Conservation (phyloP, 495 filamentous ascomycete genomes). For the Podospora fimiseda region DNA sequence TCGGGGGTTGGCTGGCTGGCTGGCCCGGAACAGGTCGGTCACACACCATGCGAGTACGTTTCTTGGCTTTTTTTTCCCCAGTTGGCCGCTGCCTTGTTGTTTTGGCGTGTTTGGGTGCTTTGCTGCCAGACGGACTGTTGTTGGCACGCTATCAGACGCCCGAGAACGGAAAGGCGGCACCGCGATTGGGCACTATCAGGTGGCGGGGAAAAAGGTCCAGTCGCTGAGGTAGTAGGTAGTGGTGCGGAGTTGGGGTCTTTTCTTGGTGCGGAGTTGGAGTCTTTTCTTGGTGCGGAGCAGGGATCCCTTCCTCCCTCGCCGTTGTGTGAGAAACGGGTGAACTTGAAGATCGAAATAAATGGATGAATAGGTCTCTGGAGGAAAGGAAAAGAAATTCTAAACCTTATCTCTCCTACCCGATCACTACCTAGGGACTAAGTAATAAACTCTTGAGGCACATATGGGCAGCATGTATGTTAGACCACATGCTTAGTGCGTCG, state of each 20-base stretch:
- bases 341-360: too few species aligned
- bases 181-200: conserved; percentile 8
- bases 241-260: not conserved
- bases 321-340: not conserved
- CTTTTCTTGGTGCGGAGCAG: not conserved
- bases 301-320: not conserved
- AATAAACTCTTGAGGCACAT: too few species aligned
- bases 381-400: too few species aligned
- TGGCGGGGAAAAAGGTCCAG: conserved; percentile 3
- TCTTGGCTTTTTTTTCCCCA: not conserved
- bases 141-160: conserved; percentile 5
- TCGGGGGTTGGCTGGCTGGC: conserved; percentile 3
- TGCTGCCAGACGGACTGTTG: not conserved
- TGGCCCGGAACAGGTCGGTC: conserved; percentile 3
- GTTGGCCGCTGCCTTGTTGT: not conserved
- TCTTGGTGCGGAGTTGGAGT: not conserved
- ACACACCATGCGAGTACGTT: not conserved
- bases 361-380: conserved; percentile 1
- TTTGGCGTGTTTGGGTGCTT: not conserved
- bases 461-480: too few species aligned
- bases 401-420: not conserved
- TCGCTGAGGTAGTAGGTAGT: not conserved
- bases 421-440: too few species aligned
- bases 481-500: too few species aligned
- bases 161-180: not conserved